Conservation (phyloP, 345 rosid genomes). For the Lenwebbia sp. region DNA sequence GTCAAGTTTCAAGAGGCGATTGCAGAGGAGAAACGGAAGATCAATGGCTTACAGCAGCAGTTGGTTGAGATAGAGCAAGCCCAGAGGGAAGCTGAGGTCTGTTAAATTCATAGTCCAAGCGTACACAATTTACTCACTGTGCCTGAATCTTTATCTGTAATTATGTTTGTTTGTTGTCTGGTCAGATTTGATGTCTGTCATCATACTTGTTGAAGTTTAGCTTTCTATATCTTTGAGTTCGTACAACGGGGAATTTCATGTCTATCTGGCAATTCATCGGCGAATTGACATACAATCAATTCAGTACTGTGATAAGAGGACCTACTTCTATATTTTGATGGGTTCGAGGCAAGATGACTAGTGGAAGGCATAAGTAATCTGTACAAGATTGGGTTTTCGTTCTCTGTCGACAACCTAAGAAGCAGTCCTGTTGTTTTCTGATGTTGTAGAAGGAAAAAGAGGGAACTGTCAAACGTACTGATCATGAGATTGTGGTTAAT, state of each 20-base stretch:
- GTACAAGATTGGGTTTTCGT: background rate
- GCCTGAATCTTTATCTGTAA: background rate
- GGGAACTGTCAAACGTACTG: background rate
- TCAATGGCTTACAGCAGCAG: conserved; percentile 43
- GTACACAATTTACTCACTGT: background rate
- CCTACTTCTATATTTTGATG: background rate
- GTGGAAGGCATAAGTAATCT: background rate
- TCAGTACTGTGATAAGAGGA: background rate
- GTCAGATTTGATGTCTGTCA: background rate
- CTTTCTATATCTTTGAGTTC: background rate
- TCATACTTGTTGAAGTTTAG: background rate
- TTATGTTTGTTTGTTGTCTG: background rate
- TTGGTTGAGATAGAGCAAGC: conserved; percentile 39
- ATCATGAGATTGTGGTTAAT: background rate
- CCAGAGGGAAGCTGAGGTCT: conserved; percentile 71
- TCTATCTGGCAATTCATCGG: background rate
- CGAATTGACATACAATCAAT: background rate
- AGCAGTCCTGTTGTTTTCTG: background rate
- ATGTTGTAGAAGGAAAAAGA: background rate
- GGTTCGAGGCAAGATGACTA: background rate
- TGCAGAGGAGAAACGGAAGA: conserved; percentile 58
- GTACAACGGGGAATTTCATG: background rate
- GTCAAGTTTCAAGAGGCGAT: conserved; percentile 69
- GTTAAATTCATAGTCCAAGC: background rate
- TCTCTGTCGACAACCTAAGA: background rate